Base-by-base conservation (phyloP, 2,329 filamentous ascomycete genomes). In the Phialophora verrucosa region DNA sequence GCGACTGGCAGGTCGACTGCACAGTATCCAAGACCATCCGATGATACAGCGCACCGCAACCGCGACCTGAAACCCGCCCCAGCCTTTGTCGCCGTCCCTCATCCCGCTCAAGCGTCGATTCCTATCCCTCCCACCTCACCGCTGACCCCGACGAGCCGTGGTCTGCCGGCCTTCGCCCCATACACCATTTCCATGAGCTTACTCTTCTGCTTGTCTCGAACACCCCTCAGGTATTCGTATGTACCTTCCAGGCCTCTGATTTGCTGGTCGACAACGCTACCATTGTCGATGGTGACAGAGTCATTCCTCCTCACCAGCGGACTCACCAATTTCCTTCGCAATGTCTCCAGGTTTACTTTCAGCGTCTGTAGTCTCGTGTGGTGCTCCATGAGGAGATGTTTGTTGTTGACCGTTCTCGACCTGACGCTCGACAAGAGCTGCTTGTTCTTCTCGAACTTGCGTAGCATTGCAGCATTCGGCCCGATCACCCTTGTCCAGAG, bases 381-480 rank as follows among this genome's bases (percentile, higher is more conserved):
- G 78, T 97, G 93, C 73, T 93, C 90, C 70, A 95, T 88, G 8
- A 98, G 85, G 42, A 96, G 85, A 69, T 88, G 87, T 79, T 97
- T 97, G 81, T 97, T 96, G 68, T 88, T 87, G 27, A 97, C 88
- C 1, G 93, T 97, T 73, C 90, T 91, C 65, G 90, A 87, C 69
- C 93, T 88, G 64, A 98, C 90, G 70, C 90, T 90, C 58, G 85
- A 86, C 27, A 98, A 86, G 0, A 97, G 83, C 58, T 88, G 84
- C 69, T 90, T 90, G 82, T 98, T 98, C 79, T 91, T 92, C 77
- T 97, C 92, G 78, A 93, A 97, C 78, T 97, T 97, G 75, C 88
- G 87, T n/a, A 97, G 84, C 71, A 90, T 85, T 53, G 84, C 84
- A 7, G 90, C 88, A 74, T 91, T 90, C 47, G 90, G 84, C 1